Percentiles rank a stretch among this genome's conserved stretches.
phyloP scores from a whole-genome alignment of 495 filamentous ascomycete species.

The Podospora tetraspora region DNA sequence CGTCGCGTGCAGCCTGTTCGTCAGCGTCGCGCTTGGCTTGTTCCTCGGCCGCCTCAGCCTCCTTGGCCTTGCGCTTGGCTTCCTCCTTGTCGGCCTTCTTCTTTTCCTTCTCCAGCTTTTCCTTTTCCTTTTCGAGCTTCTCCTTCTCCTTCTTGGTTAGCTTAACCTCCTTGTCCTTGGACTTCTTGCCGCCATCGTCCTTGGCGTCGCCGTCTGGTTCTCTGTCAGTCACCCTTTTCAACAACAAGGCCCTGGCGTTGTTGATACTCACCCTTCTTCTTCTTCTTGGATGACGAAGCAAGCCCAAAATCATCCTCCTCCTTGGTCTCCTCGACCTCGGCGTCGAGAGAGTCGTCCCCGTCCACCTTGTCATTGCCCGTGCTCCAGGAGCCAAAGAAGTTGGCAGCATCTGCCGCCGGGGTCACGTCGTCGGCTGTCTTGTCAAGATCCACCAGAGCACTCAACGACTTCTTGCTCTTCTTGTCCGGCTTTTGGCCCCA shows the following conservation, averaged over 20 bases:
- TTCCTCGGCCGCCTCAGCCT: slow-evolving; percentile 29
- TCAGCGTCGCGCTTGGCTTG: slow-evolving; percentile 27
- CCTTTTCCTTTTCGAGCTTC: slow-evolving; percentile 29
- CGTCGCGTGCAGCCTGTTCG: slow-evolving; percentile 28
- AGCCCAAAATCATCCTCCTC: slow-evolving; percentile 33
- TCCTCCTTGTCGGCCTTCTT: slow-evolving; percentile 37
- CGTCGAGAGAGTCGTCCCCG: slow-evolving; percentile 33
- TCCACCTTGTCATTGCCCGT: slow-evolving; percentile 28
- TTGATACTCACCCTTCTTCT: slow-evolving; percentile 36
- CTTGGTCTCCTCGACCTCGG: slow-evolving; percentile 43
- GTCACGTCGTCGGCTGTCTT: slow-evolving; percentile 21
- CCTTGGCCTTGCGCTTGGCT: slow-evolving; percentile 31
- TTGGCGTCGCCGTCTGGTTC: slow-evolving; percentile 19
- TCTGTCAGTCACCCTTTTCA: slow-evolving; percentile 17
- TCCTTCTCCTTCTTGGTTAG: slow-evolving; percentile 29
- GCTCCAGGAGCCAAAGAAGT: slow-evolving; percentile 35
- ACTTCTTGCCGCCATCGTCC: slow-evolving; percentile 24
- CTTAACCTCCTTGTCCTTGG: slow-evolving; percentile 25
- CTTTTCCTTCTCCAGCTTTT: slow-evolving; percentile 28
- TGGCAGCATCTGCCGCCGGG: slow-evolving; percentile 22
- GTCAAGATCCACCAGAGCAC: slow-evolving; percentile 31
- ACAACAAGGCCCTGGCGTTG: neutral
- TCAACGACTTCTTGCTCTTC: slow-evolving; percentile 28
- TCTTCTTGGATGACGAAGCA: slow-evolving; percentile 36
- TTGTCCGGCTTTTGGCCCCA: slow-evolving; percentile 31